Conservation (phyloP, 1,284 basidiomycete genomes). For the Pascua sp. region DNA sequence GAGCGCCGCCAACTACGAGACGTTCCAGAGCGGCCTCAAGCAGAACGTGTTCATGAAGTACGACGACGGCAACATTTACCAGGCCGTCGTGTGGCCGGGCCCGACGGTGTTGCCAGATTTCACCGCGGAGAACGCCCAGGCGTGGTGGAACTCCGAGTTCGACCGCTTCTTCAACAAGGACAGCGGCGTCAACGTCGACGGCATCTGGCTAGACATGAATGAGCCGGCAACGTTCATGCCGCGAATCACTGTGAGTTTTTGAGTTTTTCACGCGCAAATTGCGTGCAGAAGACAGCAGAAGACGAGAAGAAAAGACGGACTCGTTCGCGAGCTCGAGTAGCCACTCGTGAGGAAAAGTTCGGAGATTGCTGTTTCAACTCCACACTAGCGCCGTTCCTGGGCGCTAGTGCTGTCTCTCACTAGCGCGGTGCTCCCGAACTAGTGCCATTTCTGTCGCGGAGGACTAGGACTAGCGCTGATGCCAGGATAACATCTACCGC, state of each 20-base stretch:
- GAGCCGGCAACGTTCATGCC: conserved; percentile 54
- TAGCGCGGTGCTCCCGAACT: neutral
- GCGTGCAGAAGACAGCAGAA: too few species aligned
- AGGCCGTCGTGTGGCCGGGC: conserved; percentile 69
- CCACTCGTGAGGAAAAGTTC: too few species aligned
- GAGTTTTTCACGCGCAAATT: neutral
- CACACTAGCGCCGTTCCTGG: neutral
- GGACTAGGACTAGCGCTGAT: conserved; percentile 18
- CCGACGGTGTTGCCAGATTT: conserved; percentile 64
- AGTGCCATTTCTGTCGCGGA: neutral
- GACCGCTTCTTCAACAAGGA: conserved; percentile 56
- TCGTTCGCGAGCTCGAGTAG: too few species aligned
- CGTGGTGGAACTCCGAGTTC: conserved; percentile 64
- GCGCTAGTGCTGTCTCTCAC: conserved; percentile 11
- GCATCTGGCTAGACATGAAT: conserved; percentile 65
- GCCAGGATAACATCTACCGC: conserved; percentile 25
- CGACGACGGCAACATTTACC: conserved; percentile 58
- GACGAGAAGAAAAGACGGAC: too few species aligned
- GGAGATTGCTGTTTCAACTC: too few species aligned
- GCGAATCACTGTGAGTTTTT: neutral
- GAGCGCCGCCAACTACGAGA: conserved; percentile 52
- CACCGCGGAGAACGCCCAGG: conserved; percentile 59
- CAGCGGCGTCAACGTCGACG: conserved; percentile 20
- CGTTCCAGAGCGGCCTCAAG: conserved; percentile 58
- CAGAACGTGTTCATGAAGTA: conserved; percentile 61